Evolutionary conservation across 345 rosid species (phyloP), one percentile per base, ranked within the genome.

Genomic region (Eucalyptus viminalis): DNA sequence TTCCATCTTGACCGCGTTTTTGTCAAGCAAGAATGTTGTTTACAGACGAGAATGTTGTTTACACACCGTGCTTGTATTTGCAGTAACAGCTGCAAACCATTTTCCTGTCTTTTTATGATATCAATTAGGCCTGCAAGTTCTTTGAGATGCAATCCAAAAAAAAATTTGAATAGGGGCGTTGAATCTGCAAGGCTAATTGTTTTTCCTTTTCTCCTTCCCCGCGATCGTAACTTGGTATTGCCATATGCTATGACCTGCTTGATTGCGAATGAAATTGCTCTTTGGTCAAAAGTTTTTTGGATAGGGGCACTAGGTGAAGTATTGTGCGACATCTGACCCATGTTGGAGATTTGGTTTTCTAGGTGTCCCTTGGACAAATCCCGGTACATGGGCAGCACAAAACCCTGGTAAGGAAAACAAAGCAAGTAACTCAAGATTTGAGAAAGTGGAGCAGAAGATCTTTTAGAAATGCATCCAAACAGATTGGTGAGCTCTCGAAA

Each of bases 311-410:
- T 86, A 47, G 53, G 87, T 9, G 27, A 29, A 56, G 65, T 31
- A 34, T 50, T 86, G 40, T 6, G 87, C 19, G 12, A 31, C 14
- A 16, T 29, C 37, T 65, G 25, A 34, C 21, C 43, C 40, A 29
- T 47, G 51, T 88, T 65, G 25, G 14, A 27, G 14, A 27, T 49
- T 86, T 83, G 83, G 87, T 45, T 87, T 9, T 9, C 58, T 25
- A 98, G 99, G 99, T 89, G 94, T 95, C 76, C 98, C 99, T 14
- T 98, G 99, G 99, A 97, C 99, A n/a, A n/a, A n/a, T n/a, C n/a
- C n/a, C n/a, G n/a, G n/a, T n/a, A n/a, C n/a, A n/a, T n/a, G n/a
- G n/a, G n/a, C n/a, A n/a, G n/a, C n/a, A n/a, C n/a, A n/a, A n/a
- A n/a, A n/a, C n/a, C n/a, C n/a, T n/a, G n/a, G n/a, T n/a, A n/a